Base-by-base conservation (phyloP, 2,329 filamentous ascomycete genomes). In the Exophiala aquamarina region DNA sequence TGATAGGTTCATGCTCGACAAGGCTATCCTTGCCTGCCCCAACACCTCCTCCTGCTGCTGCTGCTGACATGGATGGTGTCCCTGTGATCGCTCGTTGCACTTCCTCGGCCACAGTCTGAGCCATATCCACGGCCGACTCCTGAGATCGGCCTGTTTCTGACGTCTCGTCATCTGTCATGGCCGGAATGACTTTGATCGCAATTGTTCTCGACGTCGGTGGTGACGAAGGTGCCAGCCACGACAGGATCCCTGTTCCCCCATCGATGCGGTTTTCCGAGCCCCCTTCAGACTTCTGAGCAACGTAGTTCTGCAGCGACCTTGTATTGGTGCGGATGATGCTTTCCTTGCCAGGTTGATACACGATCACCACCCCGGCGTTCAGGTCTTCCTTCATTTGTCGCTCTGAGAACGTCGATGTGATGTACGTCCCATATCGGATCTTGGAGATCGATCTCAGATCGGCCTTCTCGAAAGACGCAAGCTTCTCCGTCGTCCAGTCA, bases 401-500 rank as follows among this genome's bases (percentile, higher is more conserved):
- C 1, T 84, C 73, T 1, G 89, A 89, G 4, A 96, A 77, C 0
- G 89, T 93, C 2, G 86, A 92, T 1, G 90, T 95, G 61, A 98
- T 87, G 62, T 97, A 98, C 0, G 89, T 86, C 15, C 93, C 93
- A 50, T 84, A 81, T 61, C 83, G 84, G 58, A 98, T 81, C 18
- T 78, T 76, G 1, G 79, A 77, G 28, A 98, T 73, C 47, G 89
- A 87, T 15, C 79, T 76, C 6, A 97, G 75, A 48, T 87, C 83
- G 11, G 96, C 83, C 6, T 91, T 79, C 69, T 97, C 91, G 65
- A 96, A 97, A 0, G 87, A 90, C 10, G 86, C 85, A 1, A 98
- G 88, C 64, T 97, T 97, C 70, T 97, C 93, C 6, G 90, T 84
- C 54, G 87, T 87, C 90, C 92, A 97, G 67, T 97, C 90, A 59